phyloP scores from a whole-genome alignment of 495 filamentous ascomycete genomes.

The Annulohypoxylon moriforme region DNA sequence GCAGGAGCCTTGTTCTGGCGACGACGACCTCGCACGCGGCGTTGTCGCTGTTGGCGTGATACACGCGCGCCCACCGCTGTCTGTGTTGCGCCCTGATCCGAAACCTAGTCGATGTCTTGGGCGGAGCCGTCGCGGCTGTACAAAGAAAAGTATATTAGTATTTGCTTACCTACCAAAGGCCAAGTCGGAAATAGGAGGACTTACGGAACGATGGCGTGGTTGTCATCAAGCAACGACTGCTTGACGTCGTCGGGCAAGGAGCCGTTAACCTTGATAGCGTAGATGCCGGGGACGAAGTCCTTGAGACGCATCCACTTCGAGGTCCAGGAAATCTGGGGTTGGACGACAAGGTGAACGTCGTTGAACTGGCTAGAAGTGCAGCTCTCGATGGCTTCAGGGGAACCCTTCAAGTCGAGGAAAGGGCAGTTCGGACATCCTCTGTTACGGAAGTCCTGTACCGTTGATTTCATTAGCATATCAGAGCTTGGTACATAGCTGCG shows the following conservation, averaged over 20 bases:
- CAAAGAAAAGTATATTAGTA: neutral
- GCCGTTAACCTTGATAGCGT: slow-evolving; percentile 92
- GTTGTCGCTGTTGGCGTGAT: neutral
- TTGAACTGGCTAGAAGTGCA: slow-evolving; percentile 97
- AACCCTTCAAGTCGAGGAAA: slow-evolving; percentile 83
- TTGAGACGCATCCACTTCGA: slow-evolving; percentile 94
- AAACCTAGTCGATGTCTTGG: slow-evolving; percentile 25
- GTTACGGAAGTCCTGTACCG: slow-evolving; percentile 75
- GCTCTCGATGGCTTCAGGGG: slow-evolving; percentile 82
- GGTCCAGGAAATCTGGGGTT: slow-evolving; percentile 86
- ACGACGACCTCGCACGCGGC: neutral
- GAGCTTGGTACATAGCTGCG: neutral
- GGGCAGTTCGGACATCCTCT: slow-evolving; percentile 96
- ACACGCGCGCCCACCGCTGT: neutral
- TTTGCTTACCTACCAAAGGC: neutral
- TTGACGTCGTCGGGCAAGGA: slow-evolving; percentile 72
- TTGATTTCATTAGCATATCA: neutral
- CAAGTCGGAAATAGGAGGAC: slow-evolving; percentile 32
- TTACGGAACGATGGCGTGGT: slow-evolving; percentile 74
- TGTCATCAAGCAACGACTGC: slow-evolving; percentile 71
- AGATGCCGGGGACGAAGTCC: slow-evolving; percentile 84
- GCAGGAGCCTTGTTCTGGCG: neutral
- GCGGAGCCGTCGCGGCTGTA: slow-evolving; percentile 33
- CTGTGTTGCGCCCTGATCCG: neutral
- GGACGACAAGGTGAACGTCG: slow-evolving; percentile 71